Evolutionary conservation across 225 moss, liverwort and hornwort genomes (phyloP).

Genomic region (Sphagnum contortum): DNA sequence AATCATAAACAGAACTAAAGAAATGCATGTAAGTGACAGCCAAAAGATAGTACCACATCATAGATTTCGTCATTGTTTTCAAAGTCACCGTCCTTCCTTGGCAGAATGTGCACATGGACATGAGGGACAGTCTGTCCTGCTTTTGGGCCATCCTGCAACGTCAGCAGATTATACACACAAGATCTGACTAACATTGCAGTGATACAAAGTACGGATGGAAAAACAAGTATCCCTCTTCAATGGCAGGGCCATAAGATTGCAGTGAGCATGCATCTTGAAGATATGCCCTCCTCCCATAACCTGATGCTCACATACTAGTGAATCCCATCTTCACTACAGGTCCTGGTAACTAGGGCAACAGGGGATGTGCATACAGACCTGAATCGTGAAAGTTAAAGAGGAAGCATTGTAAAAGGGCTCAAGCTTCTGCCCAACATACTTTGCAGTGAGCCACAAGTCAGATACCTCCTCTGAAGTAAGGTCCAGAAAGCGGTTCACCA

Average conservation of each 20-base stretch:
- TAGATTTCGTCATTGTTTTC: slow-evolving; percentile 83
- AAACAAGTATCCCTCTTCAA: no score
- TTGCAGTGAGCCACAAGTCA: slow-evolving; percentile 89
- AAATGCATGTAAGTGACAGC: neutral
- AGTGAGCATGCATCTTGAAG: no score
- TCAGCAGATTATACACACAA: neutral
- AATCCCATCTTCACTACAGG: no score
- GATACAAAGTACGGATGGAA: no score
- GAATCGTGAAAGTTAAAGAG: slow-evolving; percentile 68
- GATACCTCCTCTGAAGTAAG: slow-evolving; percentile 69
- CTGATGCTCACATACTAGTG: no score
- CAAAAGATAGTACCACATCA: slow-evolving; percentile 51
- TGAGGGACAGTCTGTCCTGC: slow-evolving; percentile 96
- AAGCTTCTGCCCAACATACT: slow-evolving; percentile 70
- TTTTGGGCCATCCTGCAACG: slow-evolving; percentile 74
- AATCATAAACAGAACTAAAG: slow-evolving; percentile 5
- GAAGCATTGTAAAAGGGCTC: slow-evolving; percentile 63
- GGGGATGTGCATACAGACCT: slow-evolving; percentile 21
- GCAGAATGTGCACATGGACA: slow-evolving; percentile 87
- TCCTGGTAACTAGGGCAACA: neutral
- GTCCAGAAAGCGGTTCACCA: slow-evolving; percentile 68
- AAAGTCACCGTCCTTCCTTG: slow-evolving; percentile 68
- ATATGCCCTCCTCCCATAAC: no score
- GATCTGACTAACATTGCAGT: no score
- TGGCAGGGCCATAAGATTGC: no score